Conservation (phyloP, 371 early-diverging fungal species). For the Mucor circinelloides region DNA sequence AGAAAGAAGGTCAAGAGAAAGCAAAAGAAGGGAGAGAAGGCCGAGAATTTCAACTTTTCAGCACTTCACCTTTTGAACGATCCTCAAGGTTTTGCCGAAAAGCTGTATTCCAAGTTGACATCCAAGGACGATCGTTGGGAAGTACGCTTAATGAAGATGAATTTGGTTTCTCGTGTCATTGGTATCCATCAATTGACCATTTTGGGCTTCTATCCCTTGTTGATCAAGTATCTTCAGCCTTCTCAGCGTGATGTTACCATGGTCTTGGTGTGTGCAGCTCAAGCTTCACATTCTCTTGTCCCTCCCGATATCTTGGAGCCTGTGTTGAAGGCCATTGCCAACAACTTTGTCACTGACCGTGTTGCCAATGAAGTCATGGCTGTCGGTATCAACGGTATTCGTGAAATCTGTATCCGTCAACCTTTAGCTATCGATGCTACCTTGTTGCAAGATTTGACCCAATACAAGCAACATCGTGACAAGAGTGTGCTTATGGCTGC, state of each 20-base stretch:
- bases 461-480: slow-evolving; percentile 89
- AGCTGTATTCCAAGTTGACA: slow-evolving; percentile 75
- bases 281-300: slow-evolving; percentile 87
- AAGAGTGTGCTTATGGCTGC: slow-evolving; percentile 93
- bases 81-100: slow-evolving; percentile 94
- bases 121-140: slow-evolving; percentile 83
- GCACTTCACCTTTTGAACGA: slow-evolving; percentile 93
- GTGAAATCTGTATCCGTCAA: slow-evolving; percentile 89
- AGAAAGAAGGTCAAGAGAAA: slow-evolving; percentile 70
- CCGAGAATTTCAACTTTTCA: slow-evolving; percentile 87
- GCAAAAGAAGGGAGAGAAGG: slow-evolving; percentile 63
- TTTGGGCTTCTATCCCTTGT: slow-evolving; percentile 85
- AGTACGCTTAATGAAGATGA: slow-evolving; percentile 87
- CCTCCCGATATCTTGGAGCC: slow-evolving; percentile 91
- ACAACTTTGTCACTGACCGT: slow-evolving; percentile 94
- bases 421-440: slow-evolving; percentile 91
- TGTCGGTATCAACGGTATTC: slow-evolving; percentile 90
- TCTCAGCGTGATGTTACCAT: slow-evolving; percentile 91
- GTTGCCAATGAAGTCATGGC: slow-evolving; percentile 91
- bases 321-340: slow-evolving; percentile 86
- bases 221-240: slow-evolving; percentile 90
- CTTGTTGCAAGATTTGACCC: slow-evolving; percentile 84
- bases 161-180: slow-evolving; percentile 90
- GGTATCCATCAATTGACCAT: slow-evolving; percentile 93
- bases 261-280: slow-evolving; percentile 91